These are phyloP conservation scores for Pichia deserticola DNA, from an alignment of 805 yeast species.

Conservation along the genomic window DNA sequence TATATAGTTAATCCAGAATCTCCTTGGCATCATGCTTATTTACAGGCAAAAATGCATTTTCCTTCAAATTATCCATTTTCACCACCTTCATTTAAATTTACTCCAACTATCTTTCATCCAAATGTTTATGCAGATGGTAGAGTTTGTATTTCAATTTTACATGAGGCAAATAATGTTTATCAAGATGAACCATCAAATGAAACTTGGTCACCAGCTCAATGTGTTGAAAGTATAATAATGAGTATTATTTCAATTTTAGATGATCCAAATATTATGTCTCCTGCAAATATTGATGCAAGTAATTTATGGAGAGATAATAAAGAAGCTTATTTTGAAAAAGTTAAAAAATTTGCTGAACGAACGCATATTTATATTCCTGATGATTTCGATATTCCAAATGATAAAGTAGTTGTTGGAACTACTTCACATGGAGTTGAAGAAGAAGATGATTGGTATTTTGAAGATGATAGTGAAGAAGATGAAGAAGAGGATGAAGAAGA, in stretches of 20 bases:
- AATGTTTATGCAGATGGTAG: slow-evolving; percentile 92
- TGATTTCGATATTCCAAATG: slow-evolving; percentile 69
- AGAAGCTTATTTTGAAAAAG: slow-evolving; percentile 66
- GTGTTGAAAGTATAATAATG: slow-evolving; percentile 83
- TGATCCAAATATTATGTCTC: slow-evolving; percentile 89
- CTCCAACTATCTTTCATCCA: slow-evolving; percentile 92
- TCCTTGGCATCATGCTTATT: slow-evolving; percentile 88
- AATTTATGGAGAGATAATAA: slow-evolving; percentile 81
- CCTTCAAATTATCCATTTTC: slow-evolving; percentile 86
- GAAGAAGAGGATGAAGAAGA: slow-evolving; percentile 34
- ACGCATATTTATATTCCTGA: slow-evolving; percentile 82
- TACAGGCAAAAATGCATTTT: slow-evolving; percentile 89
- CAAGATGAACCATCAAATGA: slow-evolving; percentile 89
- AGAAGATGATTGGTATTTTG: slow-evolving; percentile 48
- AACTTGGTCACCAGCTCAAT: slow-evolving; percentile 91
- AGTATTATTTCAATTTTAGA: slow-evolving; percentile 86
- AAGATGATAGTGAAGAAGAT: slow-evolving; percentile 54
- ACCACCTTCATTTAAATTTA: slow-evolving; percentile 89
- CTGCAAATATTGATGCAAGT: slow-evolving; percentile 95
- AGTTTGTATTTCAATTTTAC: slow-evolving; percentile 51
- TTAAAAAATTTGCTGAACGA: slow-evolving; percentile 72
- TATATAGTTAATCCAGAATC: slow-evolving; percentile 89
- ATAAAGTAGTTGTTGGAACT: slow-evolving; percentile 17
- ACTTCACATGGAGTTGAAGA: slow-evolving; percentile 24
- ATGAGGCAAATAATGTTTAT: slow-evolving; percentile 84